Evolutionary conservation across 768 basidiomycete genomes (phyloP).

Genomic region (Suillus ampliporus): DNA sequence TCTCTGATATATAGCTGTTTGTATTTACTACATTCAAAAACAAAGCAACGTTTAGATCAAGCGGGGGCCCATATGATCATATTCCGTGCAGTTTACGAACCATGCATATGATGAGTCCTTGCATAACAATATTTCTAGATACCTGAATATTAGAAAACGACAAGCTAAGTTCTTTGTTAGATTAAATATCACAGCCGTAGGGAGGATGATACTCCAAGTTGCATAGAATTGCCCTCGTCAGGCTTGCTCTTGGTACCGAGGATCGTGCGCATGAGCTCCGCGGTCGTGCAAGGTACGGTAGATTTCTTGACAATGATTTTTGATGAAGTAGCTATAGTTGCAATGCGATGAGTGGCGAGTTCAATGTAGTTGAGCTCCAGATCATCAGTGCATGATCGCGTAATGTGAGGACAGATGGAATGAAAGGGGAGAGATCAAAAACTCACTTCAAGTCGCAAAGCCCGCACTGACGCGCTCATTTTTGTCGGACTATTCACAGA

Average conservation of each 20-base stretch:
- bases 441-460: constrained; percentile 97
- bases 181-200: too few relatives aligned
- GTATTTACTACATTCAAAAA: too few relatives aligned
- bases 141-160: too few relatives aligned
- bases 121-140: too few relatives aligned
- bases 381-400: constrained; percentile 6
- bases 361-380: constrained; percentile 82
- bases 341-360: constrained; percentile 94
- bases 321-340: constrained; percentile 83
- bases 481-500: constrained; percentile 99
- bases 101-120: too few relatives aligned
- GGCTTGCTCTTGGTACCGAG: constrained; percentile 97
- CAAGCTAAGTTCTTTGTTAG: too few relatives aligned
- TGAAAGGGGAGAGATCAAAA: constrained; percentile 16
- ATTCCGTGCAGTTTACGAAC: too few relatives aligned
- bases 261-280: constrained; percentile 99
- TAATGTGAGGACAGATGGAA: constrained; percentile 10
- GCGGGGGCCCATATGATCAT: too few relatives aligned
- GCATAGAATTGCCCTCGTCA: too few relatives aligned
- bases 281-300: constrained; percentile 97
- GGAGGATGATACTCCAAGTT: too few relatives aligned
- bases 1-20: too few relatives aligned
- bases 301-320: constrained; percentile 99
- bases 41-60: too few relatives aligned
- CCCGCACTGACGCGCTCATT: constrained; percentile 96